Percentiles rank a stretch among this genome's conserved stretches.
Evolutionary conservation across 2,329 filamentous ascomycete species (phyloP).

Genomic region (Aspergillus clavatus): DNA sequence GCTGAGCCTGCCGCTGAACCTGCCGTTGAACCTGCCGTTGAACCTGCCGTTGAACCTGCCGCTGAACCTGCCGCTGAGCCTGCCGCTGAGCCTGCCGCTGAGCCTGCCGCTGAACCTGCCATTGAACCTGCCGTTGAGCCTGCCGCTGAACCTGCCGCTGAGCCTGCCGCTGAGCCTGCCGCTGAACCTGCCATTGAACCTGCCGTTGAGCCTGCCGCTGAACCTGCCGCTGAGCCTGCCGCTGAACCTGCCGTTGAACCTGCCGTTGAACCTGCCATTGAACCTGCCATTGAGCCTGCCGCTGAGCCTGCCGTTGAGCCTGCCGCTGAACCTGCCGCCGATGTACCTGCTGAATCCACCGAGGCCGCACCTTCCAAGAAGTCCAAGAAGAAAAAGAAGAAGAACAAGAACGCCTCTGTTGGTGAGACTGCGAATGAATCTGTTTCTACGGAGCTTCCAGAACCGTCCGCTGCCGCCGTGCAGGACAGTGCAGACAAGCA

Average conservation of each 20-base stretch:
- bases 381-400: conserved; percentile 24
- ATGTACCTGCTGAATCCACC: conserved; percentile 8
- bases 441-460: not conserved
- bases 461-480: not conserved
- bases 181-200: not conserved
- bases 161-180: conserved; percentile 2
- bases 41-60: not conserved
- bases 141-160: conserved; percentile 4
- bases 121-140: not conserved
- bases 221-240: not conserved
- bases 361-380: conserved; percentile 15
- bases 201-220: not conserved
- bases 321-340: not conserved
- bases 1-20: not conserved
- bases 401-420: conserved; percentile 6
- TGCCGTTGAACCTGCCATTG: not conserved
- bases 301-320: not conserved
- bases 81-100: not conserved
- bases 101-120: not conserved
- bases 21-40: not conserved
- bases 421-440: conserved; percentile 9
- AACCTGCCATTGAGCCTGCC: not conserved
- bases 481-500: not conserved
- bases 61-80: too few relatives aligned
- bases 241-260: not conserved